Evolutionary conservation across 176 grass and related monocot species (phyloP), one percentile per base, ranked within the genome.

Genomic region (Pharus latifolius): DNA sequence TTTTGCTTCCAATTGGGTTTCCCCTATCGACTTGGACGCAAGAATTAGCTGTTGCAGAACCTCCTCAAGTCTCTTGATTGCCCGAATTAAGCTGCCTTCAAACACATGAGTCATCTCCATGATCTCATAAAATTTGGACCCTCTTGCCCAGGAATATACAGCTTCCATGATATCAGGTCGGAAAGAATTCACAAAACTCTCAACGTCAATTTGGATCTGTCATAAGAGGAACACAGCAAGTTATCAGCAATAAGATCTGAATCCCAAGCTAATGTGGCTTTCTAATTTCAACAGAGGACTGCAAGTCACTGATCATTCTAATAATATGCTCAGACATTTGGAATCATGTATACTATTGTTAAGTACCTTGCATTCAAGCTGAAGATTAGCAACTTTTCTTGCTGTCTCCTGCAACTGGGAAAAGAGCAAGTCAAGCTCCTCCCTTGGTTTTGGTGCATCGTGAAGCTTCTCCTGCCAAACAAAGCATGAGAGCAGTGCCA

Each of bases 391-490:
- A n/a, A n/a, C n/a, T n/a, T n/a, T n/a, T n/a, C n/a, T n/a, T n/a
- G n/a, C n/a, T n/a, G n/a, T n/a, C n/a, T n/a, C n/a, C n/a, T n/a
- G n/a, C n/a, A n/a, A n/a, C n/a, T n/a, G n/a, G n/a, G n/a, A n/a
- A n/a, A n/a, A n/a, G 40, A 86, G 77, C 26, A 58, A 52, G 27
- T 69, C 56, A 37, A 86, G 77, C 25, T 40, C 35, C 56, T 86
- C 83, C 66, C 83, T 75, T 31, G 83, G 77, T 32, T 86, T 86
- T 18, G 47, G 83, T 33, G 70, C 77, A 64, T 86, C 83, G 28
- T 77, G 54, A 27, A 86, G 56, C 63, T 69, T 86, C 70, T 86
- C 83, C 70, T 80, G 83, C 83, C 83, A 86, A 22, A 86, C 83
- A 65, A 86, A 86, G 54, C 83, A 86, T 17, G 83, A 86, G 15